Conservation (phyloP, 306 rosid genomes). For the Dalbergia oliveri region DNA sequence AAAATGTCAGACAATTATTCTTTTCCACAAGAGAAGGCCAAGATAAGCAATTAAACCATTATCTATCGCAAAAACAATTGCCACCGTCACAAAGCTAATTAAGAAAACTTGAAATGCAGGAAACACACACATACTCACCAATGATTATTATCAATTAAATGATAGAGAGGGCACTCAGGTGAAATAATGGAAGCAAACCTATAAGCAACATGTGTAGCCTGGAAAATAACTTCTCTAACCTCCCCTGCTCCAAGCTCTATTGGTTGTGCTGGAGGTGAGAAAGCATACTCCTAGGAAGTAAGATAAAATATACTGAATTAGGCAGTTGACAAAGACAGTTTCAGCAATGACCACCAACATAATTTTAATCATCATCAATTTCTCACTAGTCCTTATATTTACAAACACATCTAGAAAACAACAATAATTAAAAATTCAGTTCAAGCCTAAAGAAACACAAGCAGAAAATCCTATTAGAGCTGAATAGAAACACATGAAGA, state of each 20-base stretch:
- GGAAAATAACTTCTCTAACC: constrained; percentile 79
- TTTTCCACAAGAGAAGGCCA: constrained; percentile 26
- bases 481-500: constrained; percentile 21
- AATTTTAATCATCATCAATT: constrained; percentile 34
- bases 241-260: constrained; percentile 96
- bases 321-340: constrained; percentile 40
- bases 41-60: constrained; percentile 38
- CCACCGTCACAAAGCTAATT: neutral
- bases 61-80: constrained; percentile 6
- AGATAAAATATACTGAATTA: constrained; percentile 32
- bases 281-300: constrained; percentile 80
- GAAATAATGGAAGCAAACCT: constrained; percentile 64
- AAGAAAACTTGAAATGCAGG: constrained; percentile 30
- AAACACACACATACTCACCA: neutral
- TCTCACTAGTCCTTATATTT: constrained; percentile 13
- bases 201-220: constrained; percentile 97
- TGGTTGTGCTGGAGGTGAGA: constrained; percentile 90
- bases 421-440: neutral
- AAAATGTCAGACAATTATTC: constrained; percentile 24
- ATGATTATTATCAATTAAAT: constrained; percentile 30
- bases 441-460: constrained; percentile 23
- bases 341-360: constrained; percentile 34
- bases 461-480: constrained; percentile 25
- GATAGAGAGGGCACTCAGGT: constrained; percentile 11
- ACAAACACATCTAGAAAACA: constrained; percentile 40